phyloP scores from a whole-genome alignment of 2,329 filamentous ascomycete species.

The Emericellopsis cladophorae region DNA sequence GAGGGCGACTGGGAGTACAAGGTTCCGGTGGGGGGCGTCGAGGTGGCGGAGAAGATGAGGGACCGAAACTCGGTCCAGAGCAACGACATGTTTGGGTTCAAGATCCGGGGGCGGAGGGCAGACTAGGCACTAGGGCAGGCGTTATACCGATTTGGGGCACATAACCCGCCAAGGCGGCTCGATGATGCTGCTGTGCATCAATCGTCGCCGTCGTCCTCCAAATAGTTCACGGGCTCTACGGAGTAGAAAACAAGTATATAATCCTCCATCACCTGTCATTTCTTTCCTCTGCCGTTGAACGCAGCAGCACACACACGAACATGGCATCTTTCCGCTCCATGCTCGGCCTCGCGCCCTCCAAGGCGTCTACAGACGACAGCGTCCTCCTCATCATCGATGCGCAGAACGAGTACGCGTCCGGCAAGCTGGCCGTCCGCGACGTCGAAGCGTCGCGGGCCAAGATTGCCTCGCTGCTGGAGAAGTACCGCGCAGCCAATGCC shows the following conservation, averaged over 20 bases:
- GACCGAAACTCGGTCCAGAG: conserved; percentile 4
- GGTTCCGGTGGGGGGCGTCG: conserved; percentile 8
- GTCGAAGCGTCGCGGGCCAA: neutral
- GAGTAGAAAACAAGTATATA: no score
- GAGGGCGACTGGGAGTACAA: conserved; percentile 5
- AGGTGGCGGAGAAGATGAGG: conserved; percentile 7
- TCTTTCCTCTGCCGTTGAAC: no score
- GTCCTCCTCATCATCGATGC: conserved; percentile 57
- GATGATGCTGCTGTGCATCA: no score
- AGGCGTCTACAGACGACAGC: conserved; percentile 28
- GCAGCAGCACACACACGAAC: no score
- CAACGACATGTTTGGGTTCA: conserved; percentile 4
- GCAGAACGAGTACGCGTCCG: conserved; percentile 55
- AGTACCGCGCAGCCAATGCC: neutral
- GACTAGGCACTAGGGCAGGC: no score
- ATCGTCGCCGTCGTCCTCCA: no score
- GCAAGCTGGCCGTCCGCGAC: conserved; percentile 31
- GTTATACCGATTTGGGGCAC: no score
- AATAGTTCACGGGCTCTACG: no score
- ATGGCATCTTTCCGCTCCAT: neutral
- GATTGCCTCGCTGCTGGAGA: neutral
- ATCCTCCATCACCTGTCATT: no score
- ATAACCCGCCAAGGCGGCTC: no score
- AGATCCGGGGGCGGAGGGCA: no score
- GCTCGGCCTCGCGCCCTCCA: neutral